Evolutionary conservation across 2,329 filamentous ascomycete genomes (phyloP).

Genomic region (Thelonectria rubi): DNA sequence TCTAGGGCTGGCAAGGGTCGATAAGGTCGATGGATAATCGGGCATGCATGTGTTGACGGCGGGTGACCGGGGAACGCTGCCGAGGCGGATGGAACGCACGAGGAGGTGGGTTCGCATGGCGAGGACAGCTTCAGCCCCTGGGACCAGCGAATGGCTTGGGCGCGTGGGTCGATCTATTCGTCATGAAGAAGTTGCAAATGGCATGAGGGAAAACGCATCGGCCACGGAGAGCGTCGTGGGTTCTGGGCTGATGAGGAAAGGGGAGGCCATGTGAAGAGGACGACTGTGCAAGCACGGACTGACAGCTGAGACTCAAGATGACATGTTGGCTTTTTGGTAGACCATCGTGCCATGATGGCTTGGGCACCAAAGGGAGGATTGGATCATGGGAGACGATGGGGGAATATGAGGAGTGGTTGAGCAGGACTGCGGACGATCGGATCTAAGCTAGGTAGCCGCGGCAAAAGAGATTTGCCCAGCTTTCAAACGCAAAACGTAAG

Average conservation of each 20-base stretch:
- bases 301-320: neutral
- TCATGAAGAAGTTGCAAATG: constrained; percentile 10
- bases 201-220: constrained; percentile 3
- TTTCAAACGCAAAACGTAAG: neutral
- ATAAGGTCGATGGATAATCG: too few species aligned
- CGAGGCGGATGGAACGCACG: constrained; percentile 14
- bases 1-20: constrained; percentile 24
- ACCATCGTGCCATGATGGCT: neutral
- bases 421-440: constrained; percentile 5
- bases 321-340: neutral
- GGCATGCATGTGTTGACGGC: constrained; percentile 9
- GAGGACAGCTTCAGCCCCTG: constrained; percentile 1
- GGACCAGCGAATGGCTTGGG: neutral
- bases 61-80: constrained; percentile 14
- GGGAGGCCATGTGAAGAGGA: neutral
- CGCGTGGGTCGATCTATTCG: constrained; percentile 14
- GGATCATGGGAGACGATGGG: neutral
- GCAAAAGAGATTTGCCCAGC: neutral
- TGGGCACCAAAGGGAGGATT: neutral
- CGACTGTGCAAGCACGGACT: neutral
- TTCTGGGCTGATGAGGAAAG: constrained; percentile 4
- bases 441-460: constrained; percentile 6
- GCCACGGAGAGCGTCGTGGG: neutral
- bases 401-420: neutral
- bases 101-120: constrained; percentile 6